phyloP scores from a whole-genome alignment of 2,329 filamentous ascomycete genomes.

The Beauveria rudraprayagi region DNA sequence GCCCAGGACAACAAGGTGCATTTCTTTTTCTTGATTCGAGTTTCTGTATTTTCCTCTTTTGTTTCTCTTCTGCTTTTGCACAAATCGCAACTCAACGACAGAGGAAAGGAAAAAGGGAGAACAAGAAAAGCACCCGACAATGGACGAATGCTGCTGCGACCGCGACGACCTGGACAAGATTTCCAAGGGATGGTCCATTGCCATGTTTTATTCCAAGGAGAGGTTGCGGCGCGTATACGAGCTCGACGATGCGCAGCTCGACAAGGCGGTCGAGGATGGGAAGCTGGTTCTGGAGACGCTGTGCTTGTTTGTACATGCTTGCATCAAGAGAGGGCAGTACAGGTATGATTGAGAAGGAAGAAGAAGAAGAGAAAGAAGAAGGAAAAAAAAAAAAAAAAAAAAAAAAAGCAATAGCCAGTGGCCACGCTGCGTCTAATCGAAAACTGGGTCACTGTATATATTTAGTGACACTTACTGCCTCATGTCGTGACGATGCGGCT shows the following conservation, averaged over 20 bases:
- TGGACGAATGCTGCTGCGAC: constrained; percentile 17
- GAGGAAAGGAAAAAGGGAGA: background rate
- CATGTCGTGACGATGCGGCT: too few relatives aligned
- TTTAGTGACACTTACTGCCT: too few relatives aligned
- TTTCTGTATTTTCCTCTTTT: background rate
- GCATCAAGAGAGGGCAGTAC: constrained; percentile 30
- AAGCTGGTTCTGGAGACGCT: constrained; percentile 30
- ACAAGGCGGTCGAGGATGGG: constrained; percentile 25
- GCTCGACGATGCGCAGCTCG: constrained; percentile 25
- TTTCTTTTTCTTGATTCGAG: background rate
- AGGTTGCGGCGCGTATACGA: constrained; percentile 25
- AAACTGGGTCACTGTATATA: too few relatives aligned
- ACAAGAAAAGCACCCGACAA: constrained; percentile 6
- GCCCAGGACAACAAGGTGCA: background rate
- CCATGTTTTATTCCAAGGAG: constrained; percentile 28
- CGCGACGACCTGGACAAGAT: constrained; percentile 27
- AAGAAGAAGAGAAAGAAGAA: background rate
- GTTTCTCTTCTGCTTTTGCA: background rate
- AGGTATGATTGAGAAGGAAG: constrained; percentile 18
- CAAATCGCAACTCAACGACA: background rate
- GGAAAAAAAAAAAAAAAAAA: background rate
- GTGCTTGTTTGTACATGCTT: constrained; percentile 32
- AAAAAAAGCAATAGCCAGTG: too few relatives aligned
- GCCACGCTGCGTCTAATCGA: too few relatives aligned
- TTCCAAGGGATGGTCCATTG: constrained; percentile 30